Base-by-base conservation (phyloP, 1,139 yeast species). In the Debaryomyces psychrophilus region DNA sequence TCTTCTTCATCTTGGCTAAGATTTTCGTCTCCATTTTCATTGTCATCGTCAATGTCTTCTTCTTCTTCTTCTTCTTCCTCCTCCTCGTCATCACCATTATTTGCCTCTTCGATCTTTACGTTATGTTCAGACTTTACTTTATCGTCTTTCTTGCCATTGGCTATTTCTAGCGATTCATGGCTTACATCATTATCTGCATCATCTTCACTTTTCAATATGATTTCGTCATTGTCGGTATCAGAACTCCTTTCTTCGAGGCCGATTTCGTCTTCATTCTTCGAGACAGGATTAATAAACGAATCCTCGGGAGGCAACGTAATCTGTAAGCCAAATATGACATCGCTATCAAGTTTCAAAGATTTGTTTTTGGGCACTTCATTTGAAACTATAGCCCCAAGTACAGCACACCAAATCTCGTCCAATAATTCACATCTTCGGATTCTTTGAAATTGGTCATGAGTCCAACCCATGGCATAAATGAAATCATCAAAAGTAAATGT, bases 401-500 rank as follows among this genome's bases (percentile, higher is more conserved):
- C 67, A 6, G 87, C 77, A 62, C 95, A 85, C 71, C 86, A 88
- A 6, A 89, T 76, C 63, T 87, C 95, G 56, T 84, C 82, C 40
- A 88, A 62, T 41, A 87, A 62, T 23, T 73, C 78, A 56, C 90
- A 83, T 37, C 77, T 54, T 1, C 80, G 79, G 6, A 61, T 47
- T 8, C 76, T 74, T 9, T 67, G 60, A 20, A 69, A 75, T 37
- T 74, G 75, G 39, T 76, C 73, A 34, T 65, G 59, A 44, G 66
- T 67, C 87, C 87, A 81, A 9, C 76, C 75, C 68, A 89, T 69
- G 2, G 87, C 83, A 48, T 81, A 81, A 4, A 86, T 61, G 58
- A 83, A 87, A 59, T 87, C 95, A 64, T 89, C 96, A 68, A 86
- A 87, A 0, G 95, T 85, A 54, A 88, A 85, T 0, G 87, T 80